A percentile compares a stretch with the other conserved stretches of the same genome.
These are phyloP conservation scores for Ceriops zippeliana DNA, from an alignment of 345 rosid genomes.

Conservation along the genomic window DNA sequence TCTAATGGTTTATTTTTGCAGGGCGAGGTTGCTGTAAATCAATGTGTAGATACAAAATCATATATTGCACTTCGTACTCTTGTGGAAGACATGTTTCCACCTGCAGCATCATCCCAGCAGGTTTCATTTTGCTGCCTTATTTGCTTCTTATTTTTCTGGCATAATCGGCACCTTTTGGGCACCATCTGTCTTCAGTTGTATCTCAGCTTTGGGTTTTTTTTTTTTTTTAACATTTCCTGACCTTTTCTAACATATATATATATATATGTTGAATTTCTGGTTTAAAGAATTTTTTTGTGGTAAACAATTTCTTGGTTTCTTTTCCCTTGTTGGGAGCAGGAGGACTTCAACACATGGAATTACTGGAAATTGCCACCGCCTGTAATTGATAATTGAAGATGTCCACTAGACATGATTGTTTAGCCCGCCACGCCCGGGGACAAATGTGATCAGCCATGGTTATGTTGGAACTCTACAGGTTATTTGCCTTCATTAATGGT, in stretches of 20 bases:
- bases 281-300: neutral
- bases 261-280: neutral
- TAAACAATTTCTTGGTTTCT: constrained; percentile 10
- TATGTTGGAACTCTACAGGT: constrained; percentile 3
- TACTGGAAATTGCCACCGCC: constrained; percentile 86
- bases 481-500: neutral
- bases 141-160: neutral
- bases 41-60: constrained; percentile 75
- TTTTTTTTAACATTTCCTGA: neutral
- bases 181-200: neutral
- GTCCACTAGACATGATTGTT: constrained; percentile 6
- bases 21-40: constrained; percentile 92
- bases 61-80: constrained; percentile 75
- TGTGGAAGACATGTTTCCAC: constrained; percentile 89
- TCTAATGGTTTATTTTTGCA: constrained; percentile 36
- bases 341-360: constrained; percentile 90
- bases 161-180: neutral
- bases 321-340: constrained; percentile 41
- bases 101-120: constrained; percentile 58
- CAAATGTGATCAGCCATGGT: neutral
- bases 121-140: constrained; percentile 29
- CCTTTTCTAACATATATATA: neutral
- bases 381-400: constrained; percentile 35
- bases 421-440: neutral
- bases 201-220: neutral